Conservation (phyloP, 805 yeast species). For the Ogataea wickerhamii region DNA sequence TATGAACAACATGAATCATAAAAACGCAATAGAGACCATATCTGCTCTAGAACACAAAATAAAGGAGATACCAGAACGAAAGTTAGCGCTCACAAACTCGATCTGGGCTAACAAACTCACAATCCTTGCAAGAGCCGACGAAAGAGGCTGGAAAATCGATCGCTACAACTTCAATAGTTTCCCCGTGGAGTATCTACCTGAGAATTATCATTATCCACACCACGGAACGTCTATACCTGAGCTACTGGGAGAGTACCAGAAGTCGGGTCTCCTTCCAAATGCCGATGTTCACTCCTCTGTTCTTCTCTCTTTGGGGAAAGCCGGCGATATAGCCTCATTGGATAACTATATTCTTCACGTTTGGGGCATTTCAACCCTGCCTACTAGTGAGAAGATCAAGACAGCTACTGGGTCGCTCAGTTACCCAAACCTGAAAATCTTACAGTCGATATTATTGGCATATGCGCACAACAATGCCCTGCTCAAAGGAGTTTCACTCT, state of each 20-base stretch:
- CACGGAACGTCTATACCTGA: slow-evolving; percentile 13
- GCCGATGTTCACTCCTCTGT: slow-evolving; percentile 22
- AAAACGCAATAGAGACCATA: slow-evolving; percentile 21
- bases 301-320: slow-evolving; percentile 28
- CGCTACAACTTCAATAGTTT: slow-evolving; percentile 19
- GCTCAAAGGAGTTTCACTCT: slow-evolving; percentile 25
- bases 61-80: background rate
- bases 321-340: slow-evolving; percentile 24
- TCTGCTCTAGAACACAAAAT: slow-evolving; percentile 18
- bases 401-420: slow-evolving; percentile 9
- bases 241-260: slow-evolving; percentile 18
- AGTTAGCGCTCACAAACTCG: slow-evolving; percentile 18
- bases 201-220: slow-evolving; percentile 12
- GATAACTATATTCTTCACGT: slow-evolving; percentile 22
- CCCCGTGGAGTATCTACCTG: slow-evolving; percentile 9
- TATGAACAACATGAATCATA: slow-evolving; percentile 13
- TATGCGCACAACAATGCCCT: slow-evolving; percentile 30
- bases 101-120: slow-evolving; percentile 26
- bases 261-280: slow-evolving; percentile 20
- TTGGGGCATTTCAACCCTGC: slow-evolving; percentile 25
- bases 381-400: slow-evolving; percentile 3
- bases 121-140: slow-evolving; percentile 23
- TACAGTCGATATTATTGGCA: slow-evolving; percentile 28
- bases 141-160: slow-evolving; percentile 24
- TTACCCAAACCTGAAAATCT: slow-evolving; percentile 26